phyloP scores from a whole-genome alignment of 805 yeast species.

The Ogataea trehalophila region DNA sequence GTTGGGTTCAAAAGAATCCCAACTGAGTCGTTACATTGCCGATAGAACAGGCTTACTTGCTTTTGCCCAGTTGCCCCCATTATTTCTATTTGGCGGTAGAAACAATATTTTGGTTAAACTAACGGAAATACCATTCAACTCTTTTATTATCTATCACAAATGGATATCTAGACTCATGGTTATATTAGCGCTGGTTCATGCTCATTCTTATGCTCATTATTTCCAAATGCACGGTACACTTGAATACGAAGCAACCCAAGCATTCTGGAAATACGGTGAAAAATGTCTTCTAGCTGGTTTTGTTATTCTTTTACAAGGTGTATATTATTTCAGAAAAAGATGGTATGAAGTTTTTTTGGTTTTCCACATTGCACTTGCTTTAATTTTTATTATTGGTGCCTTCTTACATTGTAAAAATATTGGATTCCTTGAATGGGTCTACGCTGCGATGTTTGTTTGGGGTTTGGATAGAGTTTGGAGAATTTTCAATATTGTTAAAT shows the following conservation, averaged over 20 bases:
- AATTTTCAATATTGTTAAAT: slow-evolving; percentile 27
- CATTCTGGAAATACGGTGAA: slow-evolving; percentile 15
- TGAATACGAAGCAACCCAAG: slow-evolving; percentile 4
- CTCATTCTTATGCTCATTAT: slow-evolving; percentile 30
- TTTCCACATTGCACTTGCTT: slow-evolving; percentile 41
- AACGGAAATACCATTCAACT: slow-evolving; percentile 45
- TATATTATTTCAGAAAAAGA: slow-evolving; percentile 39
- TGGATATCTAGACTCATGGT: slow-evolving; percentile 36
- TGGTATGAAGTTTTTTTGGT: slow-evolving; percentile 44
- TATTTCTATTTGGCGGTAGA: slow-evolving; percentile 52
- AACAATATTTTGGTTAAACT: slow-evolving; percentile 50
- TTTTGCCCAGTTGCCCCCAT: slow-evolving; percentile 40
- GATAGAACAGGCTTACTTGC: slow-evolving; percentile 53
- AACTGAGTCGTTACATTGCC: slow-evolving; percentile 40
- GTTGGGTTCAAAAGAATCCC: slow-evolving; percentile 14
- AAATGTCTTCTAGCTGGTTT: slow-evolving; percentile 36
- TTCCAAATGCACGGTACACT: slow-evolving; percentile 2
- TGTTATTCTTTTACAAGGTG: slow-evolving; percentile 40
- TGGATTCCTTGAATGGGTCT: slow-evolving; percentile 40
- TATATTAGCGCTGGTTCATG: slow-evolving; percentile 27
- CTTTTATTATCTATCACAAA: slow-evolving; percentile 40
- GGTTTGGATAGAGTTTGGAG: slow-evolving; percentile 36
- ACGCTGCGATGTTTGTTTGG: slow-evolving; percentile 37
- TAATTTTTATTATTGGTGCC: slow-evolving; percentile 41
- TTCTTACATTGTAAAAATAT: slow-evolving; percentile 38